These are phyloP conservation scores for Dillenia turbinata DNA, from an alignment of 164 flowering plant genomes.

Conservation along the genomic window DNA sequence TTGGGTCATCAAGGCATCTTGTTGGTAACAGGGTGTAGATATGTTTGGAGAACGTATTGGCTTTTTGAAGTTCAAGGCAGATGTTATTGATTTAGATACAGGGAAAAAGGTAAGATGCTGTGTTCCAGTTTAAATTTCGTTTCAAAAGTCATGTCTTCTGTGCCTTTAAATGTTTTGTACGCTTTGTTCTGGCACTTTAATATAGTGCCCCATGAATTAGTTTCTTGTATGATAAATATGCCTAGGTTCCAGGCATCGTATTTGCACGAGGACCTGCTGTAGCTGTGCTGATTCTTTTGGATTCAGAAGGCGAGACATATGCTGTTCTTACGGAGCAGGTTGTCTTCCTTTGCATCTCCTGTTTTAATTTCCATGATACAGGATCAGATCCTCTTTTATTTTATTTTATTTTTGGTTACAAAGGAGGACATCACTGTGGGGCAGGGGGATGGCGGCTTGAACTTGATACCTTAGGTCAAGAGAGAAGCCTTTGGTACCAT, in stretches of 20 bases:
- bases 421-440: too few species aligned
- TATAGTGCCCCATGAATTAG: constrained; percentile 4
- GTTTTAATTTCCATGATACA: too few species aligned
- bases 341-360: neutral
- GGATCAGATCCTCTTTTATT: too few species aligned
- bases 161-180: neutral
- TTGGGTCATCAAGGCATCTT: too few species aligned
- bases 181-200: neutral
- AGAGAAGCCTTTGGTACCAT: too few species aligned
- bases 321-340: constrained; percentile 97
- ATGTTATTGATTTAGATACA: constrained; percentile 56
- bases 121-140: neutral
- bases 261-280: constrained; percentile 96
- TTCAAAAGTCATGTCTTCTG: neutral
- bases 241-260: constrained; percentile 93
- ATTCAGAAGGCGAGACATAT: constrained; percentile 69
- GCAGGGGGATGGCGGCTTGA: too few species aligned
- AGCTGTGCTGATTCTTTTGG: constrained; percentile 80
- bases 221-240: constrained; percentile 8
- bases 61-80: constrained; percentile 86
- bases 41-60: constrained; percentile 85
- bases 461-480: too few species aligned
- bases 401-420: too few species aligned
- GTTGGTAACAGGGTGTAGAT: constrained; percentile 61
- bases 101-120: constrained; percentile 60